Percentiles rank a stretch among this genome's conserved stretches.
Conservation (phyloP, 192 early-diverging fungal species). For the Piromyces finnis region DNA sequence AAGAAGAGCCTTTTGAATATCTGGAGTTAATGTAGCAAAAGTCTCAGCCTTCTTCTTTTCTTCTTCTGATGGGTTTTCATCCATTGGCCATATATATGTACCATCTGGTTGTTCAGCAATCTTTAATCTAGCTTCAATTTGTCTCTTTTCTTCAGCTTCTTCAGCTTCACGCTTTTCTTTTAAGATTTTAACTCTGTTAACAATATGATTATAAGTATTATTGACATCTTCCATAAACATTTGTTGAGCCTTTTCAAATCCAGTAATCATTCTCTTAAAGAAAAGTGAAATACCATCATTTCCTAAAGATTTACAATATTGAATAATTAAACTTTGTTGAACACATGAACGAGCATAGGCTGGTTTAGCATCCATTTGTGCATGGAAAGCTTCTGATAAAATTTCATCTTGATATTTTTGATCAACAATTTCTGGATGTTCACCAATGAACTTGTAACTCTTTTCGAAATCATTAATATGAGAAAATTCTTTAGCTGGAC, state of each 20-base stretch:
- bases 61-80: not conserved
- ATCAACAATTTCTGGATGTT: conserved; percentile 48
- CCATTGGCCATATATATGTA: not conserved
- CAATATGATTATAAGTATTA: conserved; percentile 64
- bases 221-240: conserved; percentile 79
- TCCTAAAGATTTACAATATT: conserved; percentile 70
- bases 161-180: conserved; percentile 30
- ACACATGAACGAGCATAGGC: conserved; percentile 54
- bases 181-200: conserved; percentile 48
- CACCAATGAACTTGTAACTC: conserved; percentile 34
- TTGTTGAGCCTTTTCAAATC: conserved; percentile 37
- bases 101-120: conserved; percentile 3
- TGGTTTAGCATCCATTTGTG: conserved; percentile 52
- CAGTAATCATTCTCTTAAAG: conserved; percentile 31
- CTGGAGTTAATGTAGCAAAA: not conserved
- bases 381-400: conserved; percentile 62
- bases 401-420: conserved; percentile 64
- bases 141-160: conserved; percentile 28
- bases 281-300: conserved; percentile 68
- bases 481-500: conserved; percentile 7
- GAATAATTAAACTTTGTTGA: conserved; percentile 60
- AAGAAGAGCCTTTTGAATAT: conserved; percentile 39
- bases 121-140: conserved; percentile 19
- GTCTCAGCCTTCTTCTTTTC: not conserved
- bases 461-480: conserved; percentile 1